phyloP scores from a whole-genome alignment of 768 basidiomycete genomes.

The Auricularia sp. region DNA sequence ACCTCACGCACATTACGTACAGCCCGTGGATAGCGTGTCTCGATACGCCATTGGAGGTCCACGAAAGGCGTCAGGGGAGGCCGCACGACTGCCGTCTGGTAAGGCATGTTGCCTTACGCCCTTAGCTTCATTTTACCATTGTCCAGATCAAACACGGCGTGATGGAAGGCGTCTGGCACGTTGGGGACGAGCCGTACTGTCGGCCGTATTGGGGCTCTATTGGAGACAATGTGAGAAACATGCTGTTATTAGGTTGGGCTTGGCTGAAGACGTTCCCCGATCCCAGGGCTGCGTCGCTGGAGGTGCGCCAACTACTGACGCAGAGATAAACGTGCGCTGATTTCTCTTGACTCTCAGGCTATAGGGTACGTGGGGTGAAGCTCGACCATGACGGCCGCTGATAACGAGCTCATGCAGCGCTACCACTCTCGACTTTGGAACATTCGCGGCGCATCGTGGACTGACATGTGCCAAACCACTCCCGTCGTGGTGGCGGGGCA shows the following conservation, averaged over 20 bases:
- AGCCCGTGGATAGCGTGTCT: not conserved
- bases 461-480: not conserved
- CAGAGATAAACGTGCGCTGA: too few relatives aligned
- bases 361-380: too few relatives aligned
- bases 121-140: too few relatives aligned
- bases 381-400: too few relatives aligned
- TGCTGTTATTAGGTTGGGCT: not conserved
- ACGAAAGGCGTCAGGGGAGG: not conserved
- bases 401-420: not conserved
- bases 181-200: too few relatives aligned
- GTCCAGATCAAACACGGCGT: too few relatives aligned
- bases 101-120: not conserved
- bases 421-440: not conserved
- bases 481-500: too few relatives aligned
- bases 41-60: not conserved
- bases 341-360: too few relatives aligned
- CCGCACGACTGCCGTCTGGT: not conserved
- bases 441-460: not conserved
- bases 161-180: too few relatives aligned
- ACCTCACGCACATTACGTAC: not conserved
- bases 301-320: not conserved
- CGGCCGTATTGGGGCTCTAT: too few relatives aligned
- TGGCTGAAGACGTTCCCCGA: not conserved
- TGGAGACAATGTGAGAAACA: too few relatives aligned
- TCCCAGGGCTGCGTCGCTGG: not conserved